A percentile compares a stretch with the other conserved stretches of the same genome.
phyloP scores from a whole-genome alignment of 2,329 filamentous ascomycete genomes.

The Trichoderma oligosporum region DNA sequence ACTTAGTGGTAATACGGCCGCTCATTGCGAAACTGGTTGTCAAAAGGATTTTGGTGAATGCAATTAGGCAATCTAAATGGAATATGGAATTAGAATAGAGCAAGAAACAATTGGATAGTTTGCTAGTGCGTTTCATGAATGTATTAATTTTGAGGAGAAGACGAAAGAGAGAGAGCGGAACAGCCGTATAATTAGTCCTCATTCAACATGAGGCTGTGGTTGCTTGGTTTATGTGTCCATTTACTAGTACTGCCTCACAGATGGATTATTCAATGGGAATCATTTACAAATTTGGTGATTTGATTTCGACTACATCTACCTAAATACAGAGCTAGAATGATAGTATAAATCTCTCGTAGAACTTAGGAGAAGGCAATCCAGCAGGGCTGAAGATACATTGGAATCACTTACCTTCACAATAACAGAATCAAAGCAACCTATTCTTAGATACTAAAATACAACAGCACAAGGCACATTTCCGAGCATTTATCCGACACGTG shows the following conservation, averaged over 20 bases:
- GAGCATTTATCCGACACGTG: not conserved
- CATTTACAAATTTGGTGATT: too few species aligned
- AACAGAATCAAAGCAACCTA: not conserved
- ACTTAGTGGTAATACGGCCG: conserved; percentile 28
- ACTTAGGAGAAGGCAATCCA: too few species aligned
- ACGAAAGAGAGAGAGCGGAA: not conserved
- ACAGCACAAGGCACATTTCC: not conserved
- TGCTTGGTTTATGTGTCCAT: not conserved
- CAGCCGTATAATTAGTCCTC: not conserved
- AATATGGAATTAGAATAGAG: not conserved
- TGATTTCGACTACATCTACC: too few species aligned
- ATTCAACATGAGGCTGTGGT: not conserved
- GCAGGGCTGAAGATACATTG: too few species aligned
- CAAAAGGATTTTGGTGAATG: conserved; percentile 35
- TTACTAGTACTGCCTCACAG: too few species aligned
- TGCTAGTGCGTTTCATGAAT: not conserved
- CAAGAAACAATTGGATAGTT: not conserved
- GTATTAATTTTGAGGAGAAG: not conserved
- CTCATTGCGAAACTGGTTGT: conserved; percentile 35
- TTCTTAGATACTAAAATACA: not conserved
- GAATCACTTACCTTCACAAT: not conserved
- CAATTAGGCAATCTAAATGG: conserved; percentile 20
- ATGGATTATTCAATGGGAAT: too few species aligned
- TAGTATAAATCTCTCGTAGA: too few species aligned
- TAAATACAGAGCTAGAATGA: too few species aligned